Conservation (phyloP, 805 yeast species). For the Peterozyma xylosa region DNA sequence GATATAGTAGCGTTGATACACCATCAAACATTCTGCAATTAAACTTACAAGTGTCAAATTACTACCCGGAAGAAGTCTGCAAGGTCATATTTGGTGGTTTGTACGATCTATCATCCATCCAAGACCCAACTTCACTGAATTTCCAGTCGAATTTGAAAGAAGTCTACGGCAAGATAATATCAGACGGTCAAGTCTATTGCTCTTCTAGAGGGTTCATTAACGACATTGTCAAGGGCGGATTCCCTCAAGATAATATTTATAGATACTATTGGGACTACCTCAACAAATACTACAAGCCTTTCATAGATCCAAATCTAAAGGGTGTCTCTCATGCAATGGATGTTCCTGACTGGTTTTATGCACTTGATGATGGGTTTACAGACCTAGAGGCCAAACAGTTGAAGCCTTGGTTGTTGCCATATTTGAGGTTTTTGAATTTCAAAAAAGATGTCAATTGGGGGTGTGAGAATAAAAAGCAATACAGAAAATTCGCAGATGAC, state of each 20-base stretch:
- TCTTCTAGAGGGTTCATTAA: slow-evolving; percentile 29
- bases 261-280: slow-evolving; percentile 23
- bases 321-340: slow-evolving; percentile 31
- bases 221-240: slow-evolving; percentile 19
- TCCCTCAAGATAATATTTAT: slow-evolving; percentile 19
- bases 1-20: slow-evolving; percentile 22
- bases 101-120: slow-evolving; percentile 13
- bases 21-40: slow-evolving; percentile 22
- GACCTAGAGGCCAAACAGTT: slow-evolving; percentile 16
- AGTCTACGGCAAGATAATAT: slow-evolving; percentile 25
- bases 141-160: slow-evolving; percentile 14
- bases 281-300: slow-evolving; percentile 18
- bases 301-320: slow-evolving; percentile 12
- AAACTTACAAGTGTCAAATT: slow-evolving; percentile 24
- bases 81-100: slow-evolving; percentile 16
- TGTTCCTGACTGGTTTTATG: slow-evolving; percentile 26
- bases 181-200: slow-evolving; percentile 31
- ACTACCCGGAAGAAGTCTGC: slow-evolving; percentile 24
- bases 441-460: slow-evolving; percentile 4
- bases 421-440: slow-evolving; percentile 4
- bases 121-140: slow-evolving; percentile 9
- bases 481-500: not conserved
- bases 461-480: not conserved
- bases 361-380: slow-evolving; percentile 17
- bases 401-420: slow-evolving; percentile 2